These are phyloP conservation scores for Carex cristatella DNA, from an alignment of 176 grass and related monocot genomes.

Conservation along the genomic window DNA sequence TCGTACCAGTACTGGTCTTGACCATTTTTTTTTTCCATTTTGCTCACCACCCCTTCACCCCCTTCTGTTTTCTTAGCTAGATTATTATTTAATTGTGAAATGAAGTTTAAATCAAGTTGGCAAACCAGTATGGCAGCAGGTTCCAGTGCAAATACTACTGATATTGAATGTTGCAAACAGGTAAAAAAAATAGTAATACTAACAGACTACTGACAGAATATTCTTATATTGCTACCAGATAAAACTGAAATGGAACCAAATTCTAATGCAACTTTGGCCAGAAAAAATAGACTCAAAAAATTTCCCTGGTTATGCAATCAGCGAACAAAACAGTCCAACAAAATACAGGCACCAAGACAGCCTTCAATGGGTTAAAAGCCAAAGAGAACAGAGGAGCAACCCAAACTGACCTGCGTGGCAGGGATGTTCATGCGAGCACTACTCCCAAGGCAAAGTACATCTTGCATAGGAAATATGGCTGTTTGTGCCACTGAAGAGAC, in stretches of 20 bases:
- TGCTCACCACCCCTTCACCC: not conserved
- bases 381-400: not conserved
- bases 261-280: not conserved
- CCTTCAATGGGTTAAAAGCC: not conserved
- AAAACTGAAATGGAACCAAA: constrained; percentile 2
- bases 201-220: not conserved
- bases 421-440: constrained; percentile 84
- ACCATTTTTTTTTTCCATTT: not conserved
- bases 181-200: not conserved
- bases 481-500: constrained; percentile 73
- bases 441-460: constrained; percentile 69
- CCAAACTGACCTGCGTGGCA: constrained; percentile 58
- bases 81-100: not conserved
- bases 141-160: not conserved
- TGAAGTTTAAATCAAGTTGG: not conserved
- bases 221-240: not conserved
- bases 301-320: not conserved
- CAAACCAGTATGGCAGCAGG: not conserved
- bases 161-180: not conserved
- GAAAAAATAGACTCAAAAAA: not conserved
- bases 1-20: not conserved
- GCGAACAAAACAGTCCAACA: not conserved
- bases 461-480: constrained; percentile 70
- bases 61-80: not conserved
- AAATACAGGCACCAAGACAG: not conserved